Evolutionary conservation across 176 grass and related monocot species (phyloP).

Genomic region (Aegilops longissima): DNA sequence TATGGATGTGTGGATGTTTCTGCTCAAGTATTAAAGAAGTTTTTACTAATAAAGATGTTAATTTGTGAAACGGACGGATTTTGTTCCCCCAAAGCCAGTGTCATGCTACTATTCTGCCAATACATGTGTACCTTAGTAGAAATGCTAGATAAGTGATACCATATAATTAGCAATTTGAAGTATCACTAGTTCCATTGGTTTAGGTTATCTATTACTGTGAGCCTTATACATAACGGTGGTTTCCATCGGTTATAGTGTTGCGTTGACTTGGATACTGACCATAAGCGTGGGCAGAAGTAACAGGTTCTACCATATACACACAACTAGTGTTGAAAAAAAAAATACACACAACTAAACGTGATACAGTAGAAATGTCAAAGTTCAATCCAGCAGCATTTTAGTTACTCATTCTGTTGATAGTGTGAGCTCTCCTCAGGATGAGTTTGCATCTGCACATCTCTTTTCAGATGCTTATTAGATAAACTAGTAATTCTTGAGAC

Average conservation of each 20-base stretch:
- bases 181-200: not conserved
- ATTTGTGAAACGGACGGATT: not conserved
- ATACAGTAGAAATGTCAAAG: conserved; percentile 10
- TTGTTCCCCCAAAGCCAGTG: not conserved
- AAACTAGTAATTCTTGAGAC: conserved; percentile 1
- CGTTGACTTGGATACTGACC: conserved; percentile 14
- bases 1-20: not conserved
- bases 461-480: not conserved
- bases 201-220: not conserved
- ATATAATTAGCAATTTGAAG: not conserved
- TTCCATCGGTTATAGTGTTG: not conserved
- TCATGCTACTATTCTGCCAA: not conserved
- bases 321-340: not conserved
- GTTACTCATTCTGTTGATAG: conserved; percentile 5
- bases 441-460: not conserved
- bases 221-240: not conserved
- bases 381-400: not conserved
- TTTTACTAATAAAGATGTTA: not conserved
- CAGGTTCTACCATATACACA: not conserved
- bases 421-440: conserved; percentile 7
- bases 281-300: not conserved
- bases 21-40: not conserved
- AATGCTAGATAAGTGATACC: not conserved
- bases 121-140: not conserved
- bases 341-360: not conserved